Conservation (phyloP, 306 rosid genomes). For the Vachellia collinsii region DNA sequence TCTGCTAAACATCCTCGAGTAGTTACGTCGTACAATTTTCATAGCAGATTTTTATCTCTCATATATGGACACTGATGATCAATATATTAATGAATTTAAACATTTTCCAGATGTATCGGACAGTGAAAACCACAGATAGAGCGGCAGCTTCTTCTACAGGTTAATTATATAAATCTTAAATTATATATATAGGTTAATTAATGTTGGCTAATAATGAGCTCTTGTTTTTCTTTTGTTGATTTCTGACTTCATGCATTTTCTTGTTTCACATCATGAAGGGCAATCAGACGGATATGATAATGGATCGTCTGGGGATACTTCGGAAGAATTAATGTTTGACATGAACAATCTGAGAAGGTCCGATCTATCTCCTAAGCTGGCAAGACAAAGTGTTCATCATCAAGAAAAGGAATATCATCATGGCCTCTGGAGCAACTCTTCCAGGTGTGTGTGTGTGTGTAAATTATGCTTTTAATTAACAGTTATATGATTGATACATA, state of each 20-base stretch:
- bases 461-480: neutral
- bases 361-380: conserved; percentile 54
- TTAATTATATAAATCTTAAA: conserved; percentile 10
- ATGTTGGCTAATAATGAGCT: neutral
- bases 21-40: neutral
- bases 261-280: conserved; percentile 40
- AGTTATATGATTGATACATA: neutral
- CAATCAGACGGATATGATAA: conserved; percentile 80
- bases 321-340: conserved; percentile 77
- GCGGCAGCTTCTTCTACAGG: conserved; percentile 90
- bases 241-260: neutral
- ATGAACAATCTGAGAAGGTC: conserved; percentile 59
- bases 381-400: conserved; percentile 53
- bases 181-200: neutral
- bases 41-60: neutral
- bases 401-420: conserved; percentile 65
- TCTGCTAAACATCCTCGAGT: conserved; percentile 10
- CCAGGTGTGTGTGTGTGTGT: conserved; percentile 50
- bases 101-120: conserved; percentile 87
- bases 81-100: conserved; percentile 9
- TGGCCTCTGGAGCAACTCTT: conserved; percentile 88
- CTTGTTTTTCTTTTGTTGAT: conserved; percentile 9
- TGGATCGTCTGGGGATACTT: conserved; percentile 88
- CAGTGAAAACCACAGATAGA: conserved; percentile 92
- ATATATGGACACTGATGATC: neutral